Conservation (phyloP, 2,329 filamentous ascomycete genomes). For the Pyrenophora seminiperda region DNA sequence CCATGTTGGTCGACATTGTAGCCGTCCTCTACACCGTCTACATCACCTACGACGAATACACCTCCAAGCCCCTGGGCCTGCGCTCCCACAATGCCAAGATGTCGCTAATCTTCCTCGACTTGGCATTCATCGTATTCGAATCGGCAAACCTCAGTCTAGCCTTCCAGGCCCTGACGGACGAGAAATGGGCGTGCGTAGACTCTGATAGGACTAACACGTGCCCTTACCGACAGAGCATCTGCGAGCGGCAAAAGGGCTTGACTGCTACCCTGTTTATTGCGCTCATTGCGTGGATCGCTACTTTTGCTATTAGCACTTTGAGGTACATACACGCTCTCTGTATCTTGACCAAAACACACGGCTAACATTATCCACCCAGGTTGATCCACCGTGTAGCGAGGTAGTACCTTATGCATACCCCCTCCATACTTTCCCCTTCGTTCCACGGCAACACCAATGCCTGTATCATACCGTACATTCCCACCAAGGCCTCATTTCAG, state of each 20-base stretch:
- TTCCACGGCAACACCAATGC: conserved; percentile 8
- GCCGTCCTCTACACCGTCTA: conserved; percentile 90
- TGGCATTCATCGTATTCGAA: conserved; percentile 97
- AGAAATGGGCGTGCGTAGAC: conserved; percentile 58
- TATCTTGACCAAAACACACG: neutral
- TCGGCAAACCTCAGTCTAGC: conserved; percentile 89
- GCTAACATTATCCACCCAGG: conserved; percentile 27
- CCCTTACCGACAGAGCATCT: conserved; percentile 55
- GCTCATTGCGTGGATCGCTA: conserved; percentile 86
- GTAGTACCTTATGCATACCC: conserved; percentile 24
- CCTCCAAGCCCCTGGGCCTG: conserved; percentile 86
- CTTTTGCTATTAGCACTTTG: conserved; percentile 76
- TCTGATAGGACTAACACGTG: conserved; percentile 19
- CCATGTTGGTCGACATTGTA: conserved; percentile 84
- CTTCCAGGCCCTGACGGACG: conserved; percentile 77
- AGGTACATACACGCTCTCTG: conserved; percentile 28
- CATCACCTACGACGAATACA: conserved; percentile 97
- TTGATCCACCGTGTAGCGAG: conserved; percentile 39
- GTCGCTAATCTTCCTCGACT: conserved; percentile 84
- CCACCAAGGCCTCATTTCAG: conserved; percentile 1
- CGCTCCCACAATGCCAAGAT: conserved; percentile 85
- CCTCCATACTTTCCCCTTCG: conserved; percentile 1
- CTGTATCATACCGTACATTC: conserved; percentile 4
- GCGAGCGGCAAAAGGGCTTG: conserved; percentile 69
- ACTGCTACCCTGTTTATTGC: conserved; percentile 80